These are phyloP conservation scores for Picea glauca DNA, from an alignment of 75 land plant genomes.

Conservation along the genomic window DNA sequence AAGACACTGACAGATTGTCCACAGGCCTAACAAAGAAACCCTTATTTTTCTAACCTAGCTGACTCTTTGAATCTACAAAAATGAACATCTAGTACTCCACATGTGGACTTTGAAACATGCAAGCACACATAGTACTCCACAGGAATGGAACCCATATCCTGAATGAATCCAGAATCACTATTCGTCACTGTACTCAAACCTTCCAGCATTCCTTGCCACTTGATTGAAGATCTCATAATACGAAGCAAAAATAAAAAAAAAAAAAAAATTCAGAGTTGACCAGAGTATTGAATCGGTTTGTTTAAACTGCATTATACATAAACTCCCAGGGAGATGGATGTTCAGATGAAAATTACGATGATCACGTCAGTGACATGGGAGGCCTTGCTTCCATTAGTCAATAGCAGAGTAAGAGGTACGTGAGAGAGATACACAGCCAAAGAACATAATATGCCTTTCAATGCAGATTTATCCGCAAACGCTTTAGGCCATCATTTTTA, in stretches of 20 bases:
- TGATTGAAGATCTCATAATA: not conserved
- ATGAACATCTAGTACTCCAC: not conserved
- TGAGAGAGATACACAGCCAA: too few species aligned
- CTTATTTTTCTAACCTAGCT: not conserved
- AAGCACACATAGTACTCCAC: not conserved
- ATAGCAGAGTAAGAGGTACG: not conserved
- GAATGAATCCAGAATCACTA: not conserved
- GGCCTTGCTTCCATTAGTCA: constrained; percentile 4
- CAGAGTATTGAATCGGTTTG: not conserved
- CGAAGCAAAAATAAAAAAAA: not conserved
- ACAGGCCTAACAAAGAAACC: not conserved
- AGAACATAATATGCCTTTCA: too few species aligned
- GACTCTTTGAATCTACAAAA: not conserved
- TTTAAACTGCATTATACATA: constrained; percentile 3
- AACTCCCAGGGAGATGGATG: not conserved
- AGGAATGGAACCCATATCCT: not conserved
- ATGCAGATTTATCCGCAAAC: not conserved
- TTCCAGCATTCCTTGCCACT: not conserved
- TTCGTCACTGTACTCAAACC: too few species aligned
- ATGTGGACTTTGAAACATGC: not conserved
- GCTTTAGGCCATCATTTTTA: too few species aligned
- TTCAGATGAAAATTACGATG: not conserved
- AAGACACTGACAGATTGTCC: not conserved
- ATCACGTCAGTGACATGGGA: not conserved
- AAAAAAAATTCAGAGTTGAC: not conserved